These are phyloP conservation scores for Solanum chacoense DNA, from an alignment of 305 asterid genomes.

Conservation along the genomic window DNA sequence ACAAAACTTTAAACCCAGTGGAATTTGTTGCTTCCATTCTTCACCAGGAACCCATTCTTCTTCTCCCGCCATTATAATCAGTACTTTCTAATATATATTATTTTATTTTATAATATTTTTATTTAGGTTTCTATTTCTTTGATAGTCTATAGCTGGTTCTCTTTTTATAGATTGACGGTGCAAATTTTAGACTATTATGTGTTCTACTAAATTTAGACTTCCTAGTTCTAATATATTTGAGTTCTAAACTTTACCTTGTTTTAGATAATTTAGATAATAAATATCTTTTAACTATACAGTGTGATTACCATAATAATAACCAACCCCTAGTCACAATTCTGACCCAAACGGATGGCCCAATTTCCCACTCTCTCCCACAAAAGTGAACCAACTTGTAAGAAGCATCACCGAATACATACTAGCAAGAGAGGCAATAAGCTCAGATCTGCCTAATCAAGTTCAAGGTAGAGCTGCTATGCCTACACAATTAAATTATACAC, in stretches of 20 bases:
- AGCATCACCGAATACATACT: conserved; percentile 89
- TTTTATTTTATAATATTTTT: not conserved
- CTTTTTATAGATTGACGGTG: not conserved
- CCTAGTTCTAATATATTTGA: not conserved
- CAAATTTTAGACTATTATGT: not conserved
- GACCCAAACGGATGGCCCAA: conserved; percentile 88
- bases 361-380: conserved; percentile 84
- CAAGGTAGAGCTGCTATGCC: not conserved
- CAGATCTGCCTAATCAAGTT: not conserved
- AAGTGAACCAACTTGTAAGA: conserved; percentile 79
- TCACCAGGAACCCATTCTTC: not conserved
- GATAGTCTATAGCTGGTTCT: not conserved
- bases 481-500: not conserved
- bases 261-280: not conserved
- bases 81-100: not conserved
- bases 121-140: not conserved
- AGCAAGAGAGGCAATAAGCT: conserved; percentile 62
- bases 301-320: not conserved
- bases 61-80: not conserved
- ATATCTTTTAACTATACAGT: not conserved
- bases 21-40: not conserved
- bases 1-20: not conserved
- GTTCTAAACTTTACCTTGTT: not conserved
- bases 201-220: not conserved
- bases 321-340: conserved; percentile 36